phyloP scores from a whole-genome alignment of 495 filamentous ascomycete species.

The Astrothelium macrocarpum region DNA sequence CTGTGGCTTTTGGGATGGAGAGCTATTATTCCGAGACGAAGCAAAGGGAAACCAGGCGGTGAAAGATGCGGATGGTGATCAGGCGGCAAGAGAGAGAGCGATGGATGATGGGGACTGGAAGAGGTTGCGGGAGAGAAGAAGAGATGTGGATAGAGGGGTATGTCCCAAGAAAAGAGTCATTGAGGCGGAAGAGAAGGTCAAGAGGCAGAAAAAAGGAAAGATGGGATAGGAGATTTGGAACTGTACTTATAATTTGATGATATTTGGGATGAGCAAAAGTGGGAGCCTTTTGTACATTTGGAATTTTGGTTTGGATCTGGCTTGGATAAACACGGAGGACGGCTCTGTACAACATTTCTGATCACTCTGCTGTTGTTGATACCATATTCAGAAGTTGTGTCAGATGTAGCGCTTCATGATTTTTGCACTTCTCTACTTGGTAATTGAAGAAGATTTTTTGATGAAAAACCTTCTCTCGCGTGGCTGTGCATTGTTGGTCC shows the following conservation, averaged over 20 bases:
- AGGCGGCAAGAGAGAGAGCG: conserved; percentile 4
- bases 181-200: background rate
- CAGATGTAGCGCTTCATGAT: no score
- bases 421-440: no score
- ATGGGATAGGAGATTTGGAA: background rate
- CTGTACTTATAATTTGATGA: background rate
- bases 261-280: background rate
- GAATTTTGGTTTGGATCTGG: background rate
- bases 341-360: background rate
- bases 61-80: conserved; percentile 9
- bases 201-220: background rate
- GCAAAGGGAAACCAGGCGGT: background rate
- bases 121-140: background rate
- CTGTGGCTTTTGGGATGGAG: conserved; percentile 17
- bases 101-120: conserved; percentile 3
- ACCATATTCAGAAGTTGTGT: background rate
- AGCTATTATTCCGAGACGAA: conserved; percentile 13
- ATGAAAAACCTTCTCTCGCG: no score
- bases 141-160: background rate
- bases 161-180: conserved; percentile 1
- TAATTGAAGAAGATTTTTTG: no score
- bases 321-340: background rate
- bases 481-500: no score
- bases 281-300: background rate
- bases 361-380: background rate